Evolutionary conservation across 768 basidiomycete genomes (phyloP), one percentile per base, ranked within the genome.

Genomic region (Rhizopogon roseolus): DNA sequence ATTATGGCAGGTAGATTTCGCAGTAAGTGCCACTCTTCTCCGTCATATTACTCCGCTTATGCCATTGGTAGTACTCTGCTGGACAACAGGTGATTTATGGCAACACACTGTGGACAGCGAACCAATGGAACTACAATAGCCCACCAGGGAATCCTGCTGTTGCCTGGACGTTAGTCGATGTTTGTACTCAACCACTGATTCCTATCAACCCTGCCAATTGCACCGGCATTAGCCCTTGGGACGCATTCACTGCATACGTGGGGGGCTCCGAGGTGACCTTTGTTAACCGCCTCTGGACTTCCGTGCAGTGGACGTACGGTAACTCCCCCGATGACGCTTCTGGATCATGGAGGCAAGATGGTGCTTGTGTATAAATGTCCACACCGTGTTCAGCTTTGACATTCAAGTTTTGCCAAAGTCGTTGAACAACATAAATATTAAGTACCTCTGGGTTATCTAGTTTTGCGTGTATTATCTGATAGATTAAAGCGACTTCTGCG

Each of bases 51-150:
- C 0, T 27, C 3, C 6, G 14, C 46, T 61, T n/a, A 68, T 28
- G 6, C 8, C 2, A 3, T 6, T 10, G 16, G 7, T 1, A 70
- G 68, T 70, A 70, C 4, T 36, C 13, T 3, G 56, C 66, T 2
- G 68, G 66, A 1, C n/a, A 58, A 0, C 39, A 45, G 39, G 68
- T 48, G 6, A 64, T 70, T 5, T 70, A 41, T 14, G 55, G 57
- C 11, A 39, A 49, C 2, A 55, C 60, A 1, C 6, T 70, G 34
- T 67, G 16, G 34, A 62, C 58, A 3, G 66, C 66, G 16, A 60
- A 3, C 7, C 68, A 67, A 8, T 67, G 66, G 68, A 60, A 58
- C 0, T 67, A 50, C 3, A 53, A 68, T 41, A 68, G 58, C 2
- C 49, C 50, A 0, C 68, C 66, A 0, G 39, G 50, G 1, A 1